phyloP scores from a whole-genome alignment of 139 green algal species.

The Eudorina sp. region DNA sequence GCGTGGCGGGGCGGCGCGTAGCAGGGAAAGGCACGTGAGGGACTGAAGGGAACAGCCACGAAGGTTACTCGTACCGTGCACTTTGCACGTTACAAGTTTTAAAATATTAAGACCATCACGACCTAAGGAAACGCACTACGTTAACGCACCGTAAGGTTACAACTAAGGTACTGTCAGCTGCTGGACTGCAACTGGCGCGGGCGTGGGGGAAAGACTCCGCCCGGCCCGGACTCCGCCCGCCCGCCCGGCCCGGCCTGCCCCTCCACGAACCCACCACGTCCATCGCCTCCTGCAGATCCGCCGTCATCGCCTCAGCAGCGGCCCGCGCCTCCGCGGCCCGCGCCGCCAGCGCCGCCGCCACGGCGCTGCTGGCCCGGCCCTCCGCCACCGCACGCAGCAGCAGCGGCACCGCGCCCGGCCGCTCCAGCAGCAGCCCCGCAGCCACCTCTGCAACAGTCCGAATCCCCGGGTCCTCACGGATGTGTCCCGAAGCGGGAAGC shows the following conservation, averaged over 20 bases:
- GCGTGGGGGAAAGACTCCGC: no score
- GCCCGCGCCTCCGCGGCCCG: conserved; percentile 13
- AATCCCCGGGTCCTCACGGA: no score
- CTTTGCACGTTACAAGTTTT: no score
- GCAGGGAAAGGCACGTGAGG: neutral
- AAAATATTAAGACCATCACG: no score
- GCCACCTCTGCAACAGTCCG: conserved; percentile 4
- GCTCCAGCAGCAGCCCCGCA: conserved; percentile 49
- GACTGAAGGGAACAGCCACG: no score
- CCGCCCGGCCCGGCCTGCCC: neutral
- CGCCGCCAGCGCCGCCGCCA: conserved; percentile 35
- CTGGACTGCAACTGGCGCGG: no score
- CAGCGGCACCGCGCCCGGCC: conserved; percentile 58
- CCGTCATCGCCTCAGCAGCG: conserved; percentile 40
- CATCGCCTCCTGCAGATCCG: conserved; percentile 41
- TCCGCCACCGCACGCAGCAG: conserved; percentile 56
- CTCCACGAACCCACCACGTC: conserved; percentile 16
- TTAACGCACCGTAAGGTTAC: no score
- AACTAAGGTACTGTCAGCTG: no score
- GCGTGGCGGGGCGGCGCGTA: neutral
- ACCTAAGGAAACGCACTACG: no score
- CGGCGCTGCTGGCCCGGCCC: conserved; percentile 19
- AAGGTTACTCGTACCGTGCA: no score
- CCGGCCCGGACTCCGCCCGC: no score
- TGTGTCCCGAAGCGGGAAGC: no score